Conservation (phyloP, 192 early-diverging fungal species). For the Backusella parvicylindrica region DNA sequence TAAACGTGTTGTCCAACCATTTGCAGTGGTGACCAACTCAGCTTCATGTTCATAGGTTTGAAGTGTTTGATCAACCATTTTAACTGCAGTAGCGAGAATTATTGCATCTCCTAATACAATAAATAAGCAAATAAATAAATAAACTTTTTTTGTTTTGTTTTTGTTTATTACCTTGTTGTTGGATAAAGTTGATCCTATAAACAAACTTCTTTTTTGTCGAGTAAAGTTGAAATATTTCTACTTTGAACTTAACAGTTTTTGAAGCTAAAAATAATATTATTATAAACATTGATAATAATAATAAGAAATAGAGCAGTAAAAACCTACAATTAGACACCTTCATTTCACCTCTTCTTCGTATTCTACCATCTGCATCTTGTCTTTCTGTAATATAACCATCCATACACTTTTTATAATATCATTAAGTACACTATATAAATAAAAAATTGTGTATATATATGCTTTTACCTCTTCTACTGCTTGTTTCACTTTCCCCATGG, state of each 20-base stretch:
- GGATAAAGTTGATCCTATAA: slow-evolving; percentile 21
- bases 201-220: background rate
- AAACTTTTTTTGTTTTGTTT: background rate
- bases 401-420: slow-evolving; percentile 9
- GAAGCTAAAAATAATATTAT: background rate
- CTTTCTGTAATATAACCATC: slow-evolving; percentile 20
- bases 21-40: slow-evolving; percentile 18
- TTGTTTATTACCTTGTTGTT: slow-evolving; percentile 24
- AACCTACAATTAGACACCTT: slow-evolving; percentile 1
- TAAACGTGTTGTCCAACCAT: slow-evolving; percentile 15
- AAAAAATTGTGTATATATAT: background rate
- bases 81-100: slow-evolving; percentile 15
- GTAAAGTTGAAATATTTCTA: slow-evolving; percentile 13
- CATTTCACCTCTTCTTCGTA: slow-evolving; percentile 27
- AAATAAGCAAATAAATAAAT: background rate
- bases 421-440: background rate
- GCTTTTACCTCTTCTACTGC: slow-evolving; percentile 21
- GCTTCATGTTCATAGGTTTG: slow-evolving; percentile 25
- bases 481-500: slow-evolving; percentile 19
- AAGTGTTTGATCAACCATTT: slow-evolving; percentile 12
- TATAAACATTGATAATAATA: background rate
- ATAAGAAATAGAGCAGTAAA: background rate
- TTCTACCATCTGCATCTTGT: slow-evolving; percentile 17
- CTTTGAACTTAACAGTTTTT: slow-evolving; percentile 16
- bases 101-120: slow-evolving; percentile 18